Base-by-base conservation (phyloP, 208 protist genomes). In the Leishmania gerbilli region DNA sequence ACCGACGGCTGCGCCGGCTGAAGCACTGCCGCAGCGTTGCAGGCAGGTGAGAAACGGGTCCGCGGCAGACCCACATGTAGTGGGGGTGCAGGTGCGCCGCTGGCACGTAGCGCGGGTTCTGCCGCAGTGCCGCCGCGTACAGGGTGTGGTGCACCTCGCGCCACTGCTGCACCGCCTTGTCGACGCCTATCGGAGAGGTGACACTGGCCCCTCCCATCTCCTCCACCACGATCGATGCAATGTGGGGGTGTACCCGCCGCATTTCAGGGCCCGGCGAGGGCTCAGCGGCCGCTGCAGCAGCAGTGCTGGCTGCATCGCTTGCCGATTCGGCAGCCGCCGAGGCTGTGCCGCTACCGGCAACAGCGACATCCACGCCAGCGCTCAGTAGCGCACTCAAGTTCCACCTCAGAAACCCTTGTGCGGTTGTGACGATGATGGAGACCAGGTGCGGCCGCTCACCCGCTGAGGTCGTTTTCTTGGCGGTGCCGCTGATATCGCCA, bases 1-100 rank as follows among this genome's bases (percentile, higher is more conserved):
- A 95, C 53, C 91, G 87, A 24, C 93, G 88, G 77, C 89, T 94
- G 68, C 84, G 85, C 27, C 90, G 88, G 65, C 85, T 90, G 31
- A 96, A 71, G 13, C 80, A 79, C 47, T 85, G 85, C 19, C 93
- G 90, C 75, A 94, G 71, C 31, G 77, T 56, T 0, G 85, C 51
- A 4, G 84, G 85, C 45, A 96, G 71, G 7, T 60, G 72, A 15
- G 85, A 86, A 42, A 94, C 60, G 3, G 93, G 89, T 17, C 82
- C 84, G 31, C 87, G 80, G 71, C 82, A 93, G 83, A 96, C 79
- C 88, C 85, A 88, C 81, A 92, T 58, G 34, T 84, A 88, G 76
- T 88, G 89, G 13, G 84, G 88, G 47, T 62, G 53, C 4, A 84
- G 74, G 58, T 82, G 81, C 8, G 21, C 74, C 27, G 79, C 51